A percentile compares a stretch with the other conserved stretches of the same genome.
Conservation (phyloP, 768 basidiomycete species). For the Psilocybe subaeruginosa region DNA sequence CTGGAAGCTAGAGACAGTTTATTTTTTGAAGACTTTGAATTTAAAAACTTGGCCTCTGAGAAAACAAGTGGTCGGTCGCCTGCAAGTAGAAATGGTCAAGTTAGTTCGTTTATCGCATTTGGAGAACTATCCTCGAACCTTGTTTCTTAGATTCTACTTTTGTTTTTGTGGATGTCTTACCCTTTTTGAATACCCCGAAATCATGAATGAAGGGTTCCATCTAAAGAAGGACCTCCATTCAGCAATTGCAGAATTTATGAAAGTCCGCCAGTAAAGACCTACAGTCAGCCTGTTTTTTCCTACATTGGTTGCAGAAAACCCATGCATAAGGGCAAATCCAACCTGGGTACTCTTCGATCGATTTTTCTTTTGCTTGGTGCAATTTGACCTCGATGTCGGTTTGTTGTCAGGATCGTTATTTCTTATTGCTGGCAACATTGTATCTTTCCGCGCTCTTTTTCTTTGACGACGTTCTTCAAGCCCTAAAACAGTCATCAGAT, state of each 20-base stretch:
- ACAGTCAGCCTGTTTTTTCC: conserved; percentile 68
- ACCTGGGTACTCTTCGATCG: conserved; percentile 38
- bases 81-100: background rate
- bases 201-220: conserved; percentile 41
- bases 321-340: conserved; percentile 69
- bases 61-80: conserved; percentile 28
- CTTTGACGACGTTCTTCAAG: conserved; percentile 66
- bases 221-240: conserved; percentile 26
- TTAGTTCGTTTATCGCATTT: conserved; percentile 17
- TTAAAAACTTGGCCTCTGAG: conserved; percentile 52
- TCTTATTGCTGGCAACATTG: conserved; percentile 39
- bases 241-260: background rate
- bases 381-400: conserved; percentile 12
- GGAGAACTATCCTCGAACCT: conserved; percentile 22
- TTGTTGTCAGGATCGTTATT: conserved; percentile 12
- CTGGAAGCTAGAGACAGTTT: background rate
- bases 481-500: conserved; percentile 40
- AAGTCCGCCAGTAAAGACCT: conserved; percentile 14
- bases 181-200: conserved; percentile 66
- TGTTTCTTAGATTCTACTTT: conserved; percentile 19
- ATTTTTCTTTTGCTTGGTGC: conserved; percentile 12
- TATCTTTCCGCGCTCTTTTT: conserved; percentile 59
- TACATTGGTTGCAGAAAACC: conserved; percentile 64
- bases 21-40: conserved; percentile 19
- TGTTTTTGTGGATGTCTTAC: conserved; percentile 58